Base-by-base conservation (phyloP, 129 eudicot genomes). In the Flaveria linearis region DNA sequence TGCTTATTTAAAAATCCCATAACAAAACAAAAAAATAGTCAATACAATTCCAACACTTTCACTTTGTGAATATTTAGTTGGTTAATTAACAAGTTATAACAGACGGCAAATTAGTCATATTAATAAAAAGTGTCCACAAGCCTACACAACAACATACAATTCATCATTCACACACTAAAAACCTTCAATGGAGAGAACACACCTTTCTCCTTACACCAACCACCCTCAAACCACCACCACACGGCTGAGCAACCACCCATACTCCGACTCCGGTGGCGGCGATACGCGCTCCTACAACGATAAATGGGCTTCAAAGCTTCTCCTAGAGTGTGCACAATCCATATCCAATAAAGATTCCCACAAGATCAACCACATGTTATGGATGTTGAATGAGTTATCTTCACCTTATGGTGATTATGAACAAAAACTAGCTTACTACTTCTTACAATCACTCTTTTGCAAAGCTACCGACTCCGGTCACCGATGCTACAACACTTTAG, bases 321-420 rank as follows among this genome's bases (percentile, higher is more conserved):
- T 90, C 0, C 55, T 75, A 22, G 92, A 91, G 80, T 87, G 92
- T 68, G 95, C 95, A n/a, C 77, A 70, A 17, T 92, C 97, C 47
- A 82, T 91, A 11, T 80, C 86, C 9, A 87, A 87, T 0, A 88
- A 84, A 74, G 91, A 91, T 69, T 85, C 88, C 0, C 58, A 28
- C 61, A 88, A 86, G 84, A 85, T 83, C 84, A 86, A 91, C 64
- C 95, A 91, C 63, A 85, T 91, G n/a, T 57, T 91, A 43, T 91
- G 97, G 95, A 83, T 88, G 92, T 46, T 91, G 25, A 91, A 88
- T 49, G 97, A 92, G 80, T 86, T 92, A 0, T 81, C 90, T 1
- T 92, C 97, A 2, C 92, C 97, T 1, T 89, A 92, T 26, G 97
- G 97, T 26, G 97, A 92, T 73, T 82, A 82, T 76, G 89, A 89